Evolutionary conservation across 768 basidiomycete species (phyloP), one percentile per base, ranked within the genome.

Genomic region (Psilocybe cubensis): DNA sequence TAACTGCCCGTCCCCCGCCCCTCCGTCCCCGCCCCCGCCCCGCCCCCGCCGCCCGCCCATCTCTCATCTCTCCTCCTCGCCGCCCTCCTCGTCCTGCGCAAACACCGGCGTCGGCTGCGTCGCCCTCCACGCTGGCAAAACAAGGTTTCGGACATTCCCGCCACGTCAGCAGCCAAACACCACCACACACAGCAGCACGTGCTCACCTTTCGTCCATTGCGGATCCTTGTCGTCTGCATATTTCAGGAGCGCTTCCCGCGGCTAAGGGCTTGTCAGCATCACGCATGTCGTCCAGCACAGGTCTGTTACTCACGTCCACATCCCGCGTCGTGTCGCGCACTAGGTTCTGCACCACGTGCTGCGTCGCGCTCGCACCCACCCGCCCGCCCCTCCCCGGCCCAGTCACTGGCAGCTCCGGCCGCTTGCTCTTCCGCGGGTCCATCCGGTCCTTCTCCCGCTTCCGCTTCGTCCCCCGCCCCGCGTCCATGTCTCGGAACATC

Each of bases 291-390:
- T 29, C 27, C 12, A 44, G 21, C 5, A 25, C 23, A 46, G 25
- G 5, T n/a, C n/a, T 25, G 1, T 42, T 53, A 92, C 95, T 83
- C 78, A 98, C 96, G 75, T 98, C 96, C 75, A 96, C 89, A 76
- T 94, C 93, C 65, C 94, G 77, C 41, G 91, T 91, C 60, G 88
- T 91, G 70, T 96, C 93, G 67, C 92, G 83, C 61, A 98, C 94
- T 71, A 98, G 75, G 69, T 94, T 91, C 74, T 97, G 95, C 50
- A 98, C 95, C 63, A 98, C 85, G 70, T 98, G 95, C 66, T 98
- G 96, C 48, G 94, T 98, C 17, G 96, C 96, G 76, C 94, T 96
- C 29, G 94, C 94, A 38, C 97, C 97, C 38, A 99, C 92, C 38
- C 97, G 79, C 52, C 97, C 97, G 20, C 97, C 97, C 66, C 83